These are phyloP conservation scores for Pythium diclinum DNA, from an alignment of 352 stramenopile species.

Conservation along the genomic window DNA sequence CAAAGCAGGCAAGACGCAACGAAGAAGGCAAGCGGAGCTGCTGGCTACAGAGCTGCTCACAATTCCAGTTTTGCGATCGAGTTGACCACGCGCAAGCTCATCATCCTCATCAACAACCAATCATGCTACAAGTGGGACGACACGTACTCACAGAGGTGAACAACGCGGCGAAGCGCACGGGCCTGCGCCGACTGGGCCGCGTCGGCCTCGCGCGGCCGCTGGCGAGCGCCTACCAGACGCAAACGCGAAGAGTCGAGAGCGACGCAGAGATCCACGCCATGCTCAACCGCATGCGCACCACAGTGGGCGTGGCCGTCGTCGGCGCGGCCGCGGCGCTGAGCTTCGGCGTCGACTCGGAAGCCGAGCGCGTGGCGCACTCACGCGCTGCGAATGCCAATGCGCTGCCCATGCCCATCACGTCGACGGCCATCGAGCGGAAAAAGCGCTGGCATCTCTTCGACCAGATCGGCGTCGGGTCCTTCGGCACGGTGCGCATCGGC, in stretches of 20 bases:
- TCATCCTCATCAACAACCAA: not conserved
- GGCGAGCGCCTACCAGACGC: slow-evolving; percentile 36
- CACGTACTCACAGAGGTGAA: slow-evolving; percentile 13
- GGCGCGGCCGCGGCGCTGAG: slow-evolving; percentile 46
- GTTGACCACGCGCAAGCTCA: not conserved
- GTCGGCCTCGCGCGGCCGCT: slow-evolving; percentile 12
- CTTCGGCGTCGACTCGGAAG: slow-evolving; percentile 35
- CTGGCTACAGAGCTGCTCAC: not conserved
- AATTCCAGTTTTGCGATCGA: slow-evolving; percentile 4
- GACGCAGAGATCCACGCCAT: slow-evolving; percentile 22
- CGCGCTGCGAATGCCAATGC: slow-evolving; percentile 23
- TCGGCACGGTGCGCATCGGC: slow-evolving; percentile 64
- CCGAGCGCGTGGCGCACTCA: slow-evolving; percentile 36
- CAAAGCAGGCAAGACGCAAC: not conserved
- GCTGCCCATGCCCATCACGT: slow-evolving; percentile 6
- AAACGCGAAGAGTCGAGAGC: slow-evolving; percentile 22
- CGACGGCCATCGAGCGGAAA: slow-evolving; percentile 15
- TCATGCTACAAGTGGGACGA: slow-evolving; percentile 14
- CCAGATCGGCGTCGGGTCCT: slow-evolving; percentile 69
- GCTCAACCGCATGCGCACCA: slow-evolving; percentile 19
- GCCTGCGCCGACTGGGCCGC: slow-evolving; percentile 17
- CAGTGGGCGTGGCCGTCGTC: slow-evolving; percentile 45
- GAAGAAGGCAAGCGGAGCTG: not conserved
- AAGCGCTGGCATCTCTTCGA: slow-evolving; percentile 66
- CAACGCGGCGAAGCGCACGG: slow-evolving; percentile 8